These are phyloP conservation scores for Coffea eugenioides DNA, from an alignment of 257 asterid genomes.

Conservation along the genomic window DNA sequence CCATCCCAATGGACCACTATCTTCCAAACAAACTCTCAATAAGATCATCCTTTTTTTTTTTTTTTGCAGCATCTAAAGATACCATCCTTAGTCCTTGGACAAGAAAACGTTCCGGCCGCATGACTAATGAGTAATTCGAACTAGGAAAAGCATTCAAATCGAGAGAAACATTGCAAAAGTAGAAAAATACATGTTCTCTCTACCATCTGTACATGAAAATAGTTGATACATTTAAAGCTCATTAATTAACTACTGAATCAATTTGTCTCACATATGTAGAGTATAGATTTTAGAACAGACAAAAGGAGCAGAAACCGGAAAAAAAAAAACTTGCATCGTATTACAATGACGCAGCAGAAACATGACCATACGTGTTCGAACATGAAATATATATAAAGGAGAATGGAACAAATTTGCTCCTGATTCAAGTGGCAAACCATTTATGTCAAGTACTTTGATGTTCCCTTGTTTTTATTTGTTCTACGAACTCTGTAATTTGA, in stretches of 20 bases:
- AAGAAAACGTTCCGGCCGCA: neutral
- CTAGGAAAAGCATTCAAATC: no score
- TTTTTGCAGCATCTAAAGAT: no score
- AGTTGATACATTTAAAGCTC: neutral
- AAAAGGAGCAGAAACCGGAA: conserved; percentile 4
- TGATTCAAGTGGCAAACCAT: neutral
- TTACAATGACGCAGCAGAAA: neutral
- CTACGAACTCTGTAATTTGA: no score
- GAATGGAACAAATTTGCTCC: neutral
- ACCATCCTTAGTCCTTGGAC: neutral
- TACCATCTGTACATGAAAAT: neutral
- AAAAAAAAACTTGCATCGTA: neutral
- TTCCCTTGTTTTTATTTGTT: neutral
- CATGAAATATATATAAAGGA: neutral
- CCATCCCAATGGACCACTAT: no score
- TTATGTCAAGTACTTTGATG: neutral
- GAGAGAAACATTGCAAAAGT: no score
- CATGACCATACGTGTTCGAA: neutral
- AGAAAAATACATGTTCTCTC: no score
- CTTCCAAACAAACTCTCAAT: no score
- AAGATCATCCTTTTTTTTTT: no score
- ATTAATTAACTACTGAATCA: conserved; percentile 1
- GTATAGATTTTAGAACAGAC: neutral
- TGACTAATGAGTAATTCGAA: neutral
- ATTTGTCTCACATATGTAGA: neutral